phyloP scores from a whole-genome alignment of 2,329 filamentous ascomycete species.

The Claviceps paspali region DNA sequence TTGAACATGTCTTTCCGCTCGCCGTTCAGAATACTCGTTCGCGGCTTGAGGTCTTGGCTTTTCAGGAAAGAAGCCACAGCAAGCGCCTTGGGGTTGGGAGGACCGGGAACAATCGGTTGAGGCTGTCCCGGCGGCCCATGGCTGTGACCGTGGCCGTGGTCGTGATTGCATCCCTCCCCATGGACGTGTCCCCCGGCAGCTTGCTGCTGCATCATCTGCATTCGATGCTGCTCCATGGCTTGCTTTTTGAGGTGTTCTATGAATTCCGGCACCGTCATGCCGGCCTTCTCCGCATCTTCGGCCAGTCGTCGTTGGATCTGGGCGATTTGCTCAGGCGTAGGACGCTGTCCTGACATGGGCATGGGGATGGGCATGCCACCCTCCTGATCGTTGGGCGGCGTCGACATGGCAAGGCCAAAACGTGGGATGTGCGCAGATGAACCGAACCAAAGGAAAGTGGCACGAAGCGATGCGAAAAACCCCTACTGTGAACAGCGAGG shows the following conservation, averaged over 20 bases:
- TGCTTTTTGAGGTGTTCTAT: conserved; percentile 52
- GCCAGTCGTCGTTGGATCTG: conserved; percentile 72
- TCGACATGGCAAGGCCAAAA: conserved; percentile 12
- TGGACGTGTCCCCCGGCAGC: conserved; percentile 8
- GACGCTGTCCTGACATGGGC: conserved; percentile 26
- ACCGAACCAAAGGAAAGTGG: conserved; percentile 7
- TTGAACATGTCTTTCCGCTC: conserved; percentile 98
- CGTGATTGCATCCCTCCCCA: conserved; percentile 12
- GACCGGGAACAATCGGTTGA: conserved; percentile 58
- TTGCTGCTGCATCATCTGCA: conserved; percentile 26
- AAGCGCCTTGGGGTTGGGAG: conserved; percentile 76
- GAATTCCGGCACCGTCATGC: conserved; percentile 75
- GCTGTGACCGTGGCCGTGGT: conserved; percentile 14
- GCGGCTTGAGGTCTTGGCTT: conserved; percentile 68
- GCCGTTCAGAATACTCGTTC: conserved; percentile 87
- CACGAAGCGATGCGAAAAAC: neutral
- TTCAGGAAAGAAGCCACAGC: conserved; percentile 81
- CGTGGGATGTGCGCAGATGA: neutral
- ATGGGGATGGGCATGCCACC: conserved; percentile 14
- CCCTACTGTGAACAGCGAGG: too few relatives aligned
- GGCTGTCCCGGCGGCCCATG: conserved; percentile 29
- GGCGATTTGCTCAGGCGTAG: conserved; percentile 71
- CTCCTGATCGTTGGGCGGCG: conserved; percentile 11
- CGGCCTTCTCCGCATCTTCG: conserved; percentile 67
- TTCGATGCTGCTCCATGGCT: conserved; percentile 31